Percentiles rank a stretch among this genome's conserved stretches.
Conservation (phyloP, 2,329 filamentous ascomycete genomes). For the Pezicula radicicola region DNA sequence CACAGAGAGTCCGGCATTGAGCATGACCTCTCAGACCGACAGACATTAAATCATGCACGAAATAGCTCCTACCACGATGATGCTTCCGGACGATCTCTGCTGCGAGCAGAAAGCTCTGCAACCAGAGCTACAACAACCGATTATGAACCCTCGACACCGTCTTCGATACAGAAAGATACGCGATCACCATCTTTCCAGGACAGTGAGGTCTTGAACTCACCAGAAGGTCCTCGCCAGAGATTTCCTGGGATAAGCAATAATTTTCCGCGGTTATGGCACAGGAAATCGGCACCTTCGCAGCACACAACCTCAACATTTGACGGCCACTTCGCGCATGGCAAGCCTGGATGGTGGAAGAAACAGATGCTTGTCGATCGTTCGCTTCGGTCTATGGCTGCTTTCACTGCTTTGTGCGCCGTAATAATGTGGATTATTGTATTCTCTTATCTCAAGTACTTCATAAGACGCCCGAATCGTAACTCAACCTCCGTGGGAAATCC, state of each 20-base stretch:
- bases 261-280: conserved; percentile 3
- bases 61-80: conserved; percentile 3
- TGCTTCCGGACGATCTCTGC: conserved; percentile 4
- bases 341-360: conserved; percentile 17
- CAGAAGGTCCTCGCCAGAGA: background rate
- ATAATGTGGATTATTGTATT: conserved; percentile 16
- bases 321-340: conserved; percentile 17
- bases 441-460: conserved; percentile 11
- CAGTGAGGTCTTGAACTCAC: background rate
- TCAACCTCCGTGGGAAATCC: conserved; percentile 12
- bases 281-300: background rate
- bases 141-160: background rate
- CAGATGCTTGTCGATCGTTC: conserved; percentile 18
- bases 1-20: background rate
- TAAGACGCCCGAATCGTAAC: conserved; percentile 5
- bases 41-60: background rate
- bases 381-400: conserved; percentile 15
- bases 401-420: conserved; percentile 12
- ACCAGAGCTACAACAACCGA: background rate
- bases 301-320: conserved; percentile 9
- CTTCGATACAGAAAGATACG: background rate
- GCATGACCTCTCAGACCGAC: background rate
- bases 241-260: background rate
- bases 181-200: background rate
- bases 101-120: background rate